phyloP scores from a whole-genome alignment of 208 protist genomes.

The Wallacemonas sp. region DNA sequence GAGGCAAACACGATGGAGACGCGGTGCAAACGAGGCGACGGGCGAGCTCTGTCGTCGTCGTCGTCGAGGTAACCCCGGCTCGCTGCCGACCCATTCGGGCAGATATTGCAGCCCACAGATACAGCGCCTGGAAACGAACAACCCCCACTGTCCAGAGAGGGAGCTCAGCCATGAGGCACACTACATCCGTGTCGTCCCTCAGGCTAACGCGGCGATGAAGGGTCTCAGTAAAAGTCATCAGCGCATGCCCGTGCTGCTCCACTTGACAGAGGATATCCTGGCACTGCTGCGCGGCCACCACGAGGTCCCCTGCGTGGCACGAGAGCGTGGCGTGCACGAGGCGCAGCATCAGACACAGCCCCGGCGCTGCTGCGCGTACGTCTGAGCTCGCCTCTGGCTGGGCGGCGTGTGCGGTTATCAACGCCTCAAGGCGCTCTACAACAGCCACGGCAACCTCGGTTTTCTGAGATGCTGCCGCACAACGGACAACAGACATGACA shows the following conservation, averaged over 20 bases:
- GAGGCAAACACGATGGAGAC: not conserved
- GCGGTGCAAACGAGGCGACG: slow-evolving; percentile 5
- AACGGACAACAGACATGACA: not conserved
- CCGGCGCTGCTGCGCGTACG: too few species aligned
- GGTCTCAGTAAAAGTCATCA: too few species aligned
- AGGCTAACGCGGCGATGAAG: too few species aligned
- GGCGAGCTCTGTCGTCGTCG: not conserved
- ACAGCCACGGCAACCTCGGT: not conserved
- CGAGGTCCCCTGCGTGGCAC: not conserved
- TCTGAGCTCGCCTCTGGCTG: too few species aligned
- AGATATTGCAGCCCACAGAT: not conserved
- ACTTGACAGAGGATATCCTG: not conserved
- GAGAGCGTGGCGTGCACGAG: not conserved
- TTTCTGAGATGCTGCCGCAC: not conserved
- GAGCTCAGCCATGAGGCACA: not conserved
- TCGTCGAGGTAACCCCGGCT: too few species aligned
- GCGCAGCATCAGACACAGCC: not conserved
- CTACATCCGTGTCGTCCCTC: not conserved
- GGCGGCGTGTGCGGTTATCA: not conserved
- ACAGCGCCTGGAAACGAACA: not conserved
- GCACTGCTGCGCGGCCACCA: not conserved
- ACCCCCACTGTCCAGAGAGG: not conserved
- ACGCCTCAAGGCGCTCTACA: not conserved
- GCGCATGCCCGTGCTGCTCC: not conserved
- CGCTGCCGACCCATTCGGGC: too few species aligned